These are phyloP conservation scores for Thermomyces lanuginosus DNA, from an alignment of 2,329 filamentous ascomycete species.

Conservation along the genomic window DNA sequence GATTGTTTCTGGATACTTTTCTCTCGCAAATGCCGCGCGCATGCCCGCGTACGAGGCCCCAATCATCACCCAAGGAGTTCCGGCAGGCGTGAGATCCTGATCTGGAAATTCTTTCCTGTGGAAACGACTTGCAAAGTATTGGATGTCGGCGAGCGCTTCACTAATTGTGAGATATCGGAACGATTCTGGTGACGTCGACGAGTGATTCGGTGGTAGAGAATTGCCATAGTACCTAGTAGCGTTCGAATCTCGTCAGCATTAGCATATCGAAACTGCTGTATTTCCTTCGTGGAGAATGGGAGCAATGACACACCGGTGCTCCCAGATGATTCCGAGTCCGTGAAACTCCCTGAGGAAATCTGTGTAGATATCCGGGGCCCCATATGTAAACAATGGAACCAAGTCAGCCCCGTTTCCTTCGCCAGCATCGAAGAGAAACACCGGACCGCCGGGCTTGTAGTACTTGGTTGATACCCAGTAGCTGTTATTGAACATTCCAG, in stretches of 20 bases:
- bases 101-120: constrained; percentile 15
- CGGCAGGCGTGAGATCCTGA: constrained; percentile 23
- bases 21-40: constrained; percentile 28
- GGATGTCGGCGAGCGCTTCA: constrained; percentile 30
- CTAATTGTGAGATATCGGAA: constrained; percentile 27
- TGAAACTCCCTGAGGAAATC: constrained; percentile 19
- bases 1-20: constrained; percentile 27
- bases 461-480: constrained; percentile 40
- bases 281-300: background rate
- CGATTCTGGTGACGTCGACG: constrained; percentile 22
- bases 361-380: constrained; percentile 16
- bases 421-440: constrained; percentile 34
- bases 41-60: constrained; percentile 32
- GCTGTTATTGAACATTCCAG: constrained; percentile 38
- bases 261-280: too few species aligned
- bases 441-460: constrained; percentile 38
- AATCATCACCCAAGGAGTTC: constrained; percentile 31
- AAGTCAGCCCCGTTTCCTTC: constrained; percentile 28
- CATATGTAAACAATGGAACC: constrained; percentile 20
- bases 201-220: constrained; percentile 21
- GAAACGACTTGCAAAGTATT: constrained; percentile 29
- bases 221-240: constrained; percentile 30
- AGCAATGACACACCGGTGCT: constrained; percentile 27
- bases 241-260: too few species aligned
- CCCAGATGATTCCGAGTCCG: constrained; percentile 26